phyloP scores from a whole-genome alignment of 2,329 filamentous ascomycete species.

The Fusarium sp. region DNA sequence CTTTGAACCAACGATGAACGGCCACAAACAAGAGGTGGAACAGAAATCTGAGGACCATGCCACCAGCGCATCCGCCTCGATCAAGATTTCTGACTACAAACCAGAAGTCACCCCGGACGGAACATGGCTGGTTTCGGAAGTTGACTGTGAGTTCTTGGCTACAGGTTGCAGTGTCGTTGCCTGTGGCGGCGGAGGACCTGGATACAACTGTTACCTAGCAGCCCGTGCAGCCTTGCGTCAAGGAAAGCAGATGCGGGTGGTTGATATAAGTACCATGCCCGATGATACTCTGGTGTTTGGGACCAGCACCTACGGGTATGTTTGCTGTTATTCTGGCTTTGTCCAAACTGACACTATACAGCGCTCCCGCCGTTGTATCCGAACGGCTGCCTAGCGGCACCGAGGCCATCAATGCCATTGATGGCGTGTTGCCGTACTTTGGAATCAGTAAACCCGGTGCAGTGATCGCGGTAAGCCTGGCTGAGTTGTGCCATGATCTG shows the following conservation, averaged over 20 bases:
- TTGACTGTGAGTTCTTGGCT: constrained; percentile 4
- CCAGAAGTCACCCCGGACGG: not conserved
- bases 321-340: not conserved
- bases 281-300: not conserved
- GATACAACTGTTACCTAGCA: not conserved
- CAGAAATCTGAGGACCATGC: not conserved
- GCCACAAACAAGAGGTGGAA: not conserved
- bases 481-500: not conserved
- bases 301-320: not conserved
- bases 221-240: not conserved
- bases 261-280: not conserved
- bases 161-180: constrained; percentile 1
- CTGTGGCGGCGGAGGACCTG: not conserved
- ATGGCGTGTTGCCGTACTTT: not conserved
- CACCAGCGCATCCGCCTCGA: not conserved
- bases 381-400: not conserved
- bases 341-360: not conserved
- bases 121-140: not conserved
- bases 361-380: not conserved
- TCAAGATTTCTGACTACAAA: not conserved
- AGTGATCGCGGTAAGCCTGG: not conserved
- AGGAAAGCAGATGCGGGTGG: not conserved
- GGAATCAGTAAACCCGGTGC: not conserved
- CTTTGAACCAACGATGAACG: not conserved
- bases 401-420: not conserved